Evolutionary conservation across 148 eudicot genomes (phyloP), one percentile per base, ranked within the genome.

Genomic region (Rhododendron henanense): DNA sequence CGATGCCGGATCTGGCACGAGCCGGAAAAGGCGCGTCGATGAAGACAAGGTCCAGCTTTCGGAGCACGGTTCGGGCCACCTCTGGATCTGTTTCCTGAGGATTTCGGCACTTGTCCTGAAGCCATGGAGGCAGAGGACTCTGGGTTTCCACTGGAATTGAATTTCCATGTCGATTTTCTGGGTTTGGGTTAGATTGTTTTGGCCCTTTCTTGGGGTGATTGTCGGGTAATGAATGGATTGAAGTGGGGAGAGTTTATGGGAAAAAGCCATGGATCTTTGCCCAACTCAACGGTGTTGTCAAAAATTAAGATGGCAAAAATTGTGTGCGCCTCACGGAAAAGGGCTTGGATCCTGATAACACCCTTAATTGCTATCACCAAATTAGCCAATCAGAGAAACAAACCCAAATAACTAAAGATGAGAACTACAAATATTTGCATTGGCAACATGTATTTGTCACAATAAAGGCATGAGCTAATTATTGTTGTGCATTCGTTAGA

Each of bases 71-170:
- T 83, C 33, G 4, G 88, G 83, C 88, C 88, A 83, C n/a, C 74
- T 50, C 28, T 65, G 35, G 75, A 83, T 23, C 85, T 82, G 37
- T 55, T 83, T 59, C 74, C 84, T 25, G 51, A 87, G 73, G 81
- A 87, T 87, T 84, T 67, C 76, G 35, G 53, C 88, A 39, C 83
- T 87, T 6, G 79, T 16, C 4, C 84, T 47, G 84, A 47, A 85
- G 3, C 87, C 87, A 81, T 85, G 87, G 67, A 85, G 87, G 33
- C 74, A 85, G 15, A 85, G 79, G n/a, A 85, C 73, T 81, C 61
- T 85, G 84, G 84, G 87, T 50, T 85, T 85, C 69, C 6, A 6
- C 57, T 13, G 81, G 53, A 55, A n/a, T 55, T 39, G 50, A 39
- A 14, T 53, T 55, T 75, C 81, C 86, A 84, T 55, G 2, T 33